These are phyloP conservation scores for Penicillium rolfsii DNA, from an alignment of 2,329 filamentous ascomycete genomes.

Conservation along the genomic window DNA sequence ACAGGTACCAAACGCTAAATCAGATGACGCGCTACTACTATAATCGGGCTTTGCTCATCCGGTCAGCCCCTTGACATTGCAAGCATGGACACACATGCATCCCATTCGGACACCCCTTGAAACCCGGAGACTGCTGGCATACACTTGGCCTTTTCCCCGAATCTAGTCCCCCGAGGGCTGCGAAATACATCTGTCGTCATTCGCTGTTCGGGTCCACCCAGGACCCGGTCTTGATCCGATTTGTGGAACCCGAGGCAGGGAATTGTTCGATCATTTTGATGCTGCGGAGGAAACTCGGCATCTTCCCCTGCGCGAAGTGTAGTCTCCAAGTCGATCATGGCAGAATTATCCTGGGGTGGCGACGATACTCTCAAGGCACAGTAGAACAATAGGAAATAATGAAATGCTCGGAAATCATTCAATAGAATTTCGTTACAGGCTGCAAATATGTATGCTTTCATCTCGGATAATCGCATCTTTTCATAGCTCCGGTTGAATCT, in stretches of 20 bases:
- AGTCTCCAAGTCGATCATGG: background rate
- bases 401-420: background rate
- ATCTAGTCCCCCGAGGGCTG: slow-evolving; percentile 24
- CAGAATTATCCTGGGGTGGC: background rate
- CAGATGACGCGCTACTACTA: background rate
- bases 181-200: slow-evolving; percentile 26
- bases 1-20: background rate
- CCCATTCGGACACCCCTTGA: slow-evolving; percentile 13
- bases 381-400: background rate
- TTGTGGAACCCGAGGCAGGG: slow-evolving; percentile 25
- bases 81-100: background rate
- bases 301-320: background rate
- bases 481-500: background rate
- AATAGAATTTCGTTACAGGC: too few relatives aligned
- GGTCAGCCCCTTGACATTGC: background rate
- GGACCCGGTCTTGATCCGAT: slow-evolving; percentile 13
- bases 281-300: slow-evolving; percentile 1
- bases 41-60: background rate
- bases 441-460: background rate
- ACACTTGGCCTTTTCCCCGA: slow-evolving; percentile 11
- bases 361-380: background rate
- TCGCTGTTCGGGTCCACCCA: slow-evolving; percentile 15
- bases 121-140: slow-evolving; percentile 8
- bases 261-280: background rate
- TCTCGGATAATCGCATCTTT: background rate